Evolutionary conservation across 2,329 filamentous ascomycete species (phyloP).

Genomic region (Neurospora crassa): DNA sequence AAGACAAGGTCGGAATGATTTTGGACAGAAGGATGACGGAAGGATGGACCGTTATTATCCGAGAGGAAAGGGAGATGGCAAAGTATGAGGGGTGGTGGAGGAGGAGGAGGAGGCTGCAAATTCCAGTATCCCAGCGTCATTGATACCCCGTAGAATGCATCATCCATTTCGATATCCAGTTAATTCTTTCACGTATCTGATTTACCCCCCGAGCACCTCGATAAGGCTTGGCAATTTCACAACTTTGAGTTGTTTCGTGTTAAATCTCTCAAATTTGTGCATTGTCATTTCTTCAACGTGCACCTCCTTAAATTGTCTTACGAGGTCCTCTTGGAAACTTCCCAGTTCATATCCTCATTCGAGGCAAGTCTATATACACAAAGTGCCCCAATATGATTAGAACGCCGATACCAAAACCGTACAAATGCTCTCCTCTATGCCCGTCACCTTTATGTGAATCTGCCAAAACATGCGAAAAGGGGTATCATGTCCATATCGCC

Average conservation of each 20-base stretch:
- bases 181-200: neutral
- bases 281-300: neutral
- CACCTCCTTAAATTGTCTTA: neutral
- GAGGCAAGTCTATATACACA: neutral
- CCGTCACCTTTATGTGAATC: neutral
- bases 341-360: neutral
- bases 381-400: slow-evolving; percentile 1
- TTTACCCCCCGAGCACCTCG: neutral
- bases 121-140: neutral
- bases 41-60: neutral
- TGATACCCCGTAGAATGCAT: neutral
- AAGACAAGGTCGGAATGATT: neutral
- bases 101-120: neutral
- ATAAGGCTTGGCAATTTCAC: neutral
- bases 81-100: neutral
- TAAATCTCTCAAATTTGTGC: neutral
- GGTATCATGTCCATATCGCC: neutral
- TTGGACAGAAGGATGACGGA: neutral
- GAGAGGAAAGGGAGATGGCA: neutral
- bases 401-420: neutral
- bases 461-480: neutral
- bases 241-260: neutral
- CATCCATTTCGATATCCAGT: neutral
- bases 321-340: neutral
- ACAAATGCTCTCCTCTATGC: neutral